Conservation (phyloP, 1,284 basidiomycete genomes). For the Mycena sp. region DNA sequence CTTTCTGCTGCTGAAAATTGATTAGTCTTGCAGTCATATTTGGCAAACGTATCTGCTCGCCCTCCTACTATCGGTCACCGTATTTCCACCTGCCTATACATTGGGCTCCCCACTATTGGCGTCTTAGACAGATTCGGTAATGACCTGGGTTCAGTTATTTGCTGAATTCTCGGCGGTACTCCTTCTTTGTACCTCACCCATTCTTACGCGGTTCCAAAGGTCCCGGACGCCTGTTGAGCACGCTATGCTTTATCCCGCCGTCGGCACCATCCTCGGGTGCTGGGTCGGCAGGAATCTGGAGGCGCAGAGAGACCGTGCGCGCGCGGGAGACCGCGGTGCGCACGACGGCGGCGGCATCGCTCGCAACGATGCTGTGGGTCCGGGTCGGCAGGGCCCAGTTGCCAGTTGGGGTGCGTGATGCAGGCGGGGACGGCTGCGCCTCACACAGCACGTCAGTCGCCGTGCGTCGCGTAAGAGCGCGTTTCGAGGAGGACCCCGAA, state of each 20-base stretch:
- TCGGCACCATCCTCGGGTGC: conserved; percentile 77
- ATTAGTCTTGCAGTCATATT: conserved; percentile 49
- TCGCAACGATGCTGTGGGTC: neutral
- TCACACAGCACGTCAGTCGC: neutral
- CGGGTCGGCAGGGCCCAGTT: neutral
- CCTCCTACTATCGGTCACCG: conserved; percentile 70
- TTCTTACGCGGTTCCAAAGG: conserved; percentile 51
- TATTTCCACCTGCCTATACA: conserved; percentile 75
- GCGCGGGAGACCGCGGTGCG: conserved; percentile 2
- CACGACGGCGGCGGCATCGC: neutral
- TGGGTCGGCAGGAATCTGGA: conserved; percentile 61
- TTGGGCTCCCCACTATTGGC: conserved; percentile 71
- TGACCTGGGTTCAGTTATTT: conserved; percentile 81
- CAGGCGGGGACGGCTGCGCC: neutral
- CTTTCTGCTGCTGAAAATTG: conserved; percentile 20
- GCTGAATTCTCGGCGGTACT: conserved; percentile 79
- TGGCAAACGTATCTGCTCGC: conserved; percentile 74
- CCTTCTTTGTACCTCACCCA: no score
- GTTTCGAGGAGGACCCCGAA: neutral
- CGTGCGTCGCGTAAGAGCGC: neutral
- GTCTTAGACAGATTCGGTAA: conserved; percentile 48
- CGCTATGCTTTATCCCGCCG: conserved; percentile 78
- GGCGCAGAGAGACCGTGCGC: neutral
- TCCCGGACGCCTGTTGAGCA: conserved; percentile 75
- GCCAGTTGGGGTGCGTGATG: neutral